Base-by-base conservation (phyloP, 2,329 filamentous ascomycete species). In the Diplocarpon mali region DNA sequence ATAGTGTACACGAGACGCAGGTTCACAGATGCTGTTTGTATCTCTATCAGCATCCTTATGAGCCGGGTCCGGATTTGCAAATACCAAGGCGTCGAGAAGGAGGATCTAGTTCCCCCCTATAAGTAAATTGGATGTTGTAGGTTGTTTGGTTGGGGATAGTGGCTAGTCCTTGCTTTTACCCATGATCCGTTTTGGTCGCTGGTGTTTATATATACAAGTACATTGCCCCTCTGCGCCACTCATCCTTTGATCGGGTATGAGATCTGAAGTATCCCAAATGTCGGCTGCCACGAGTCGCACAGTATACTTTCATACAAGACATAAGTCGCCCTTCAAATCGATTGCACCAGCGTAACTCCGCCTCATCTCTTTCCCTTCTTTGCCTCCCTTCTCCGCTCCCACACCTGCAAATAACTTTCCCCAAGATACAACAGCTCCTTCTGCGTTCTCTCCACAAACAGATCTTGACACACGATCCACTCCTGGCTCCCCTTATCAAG, bases 331-430 rank as follows among this genome's bases (percentile, higher is more conserved):
- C 11, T 12, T 9, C 11, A 10, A n/a, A 14, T 29, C 16, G 12
- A 40, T 38, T 13, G 14, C 28, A 16, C 35, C 29, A 35, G 17
- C 38, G 16, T 40, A 13, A 14, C 37, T 5, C 44, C 20, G 38
- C 47, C 13, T 14, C 36, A 39, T 49, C 30, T 52, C 11, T 38
- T 45, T 30, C 55, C 54, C 35, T 48, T 43, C 30, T 46, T 48
- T 12, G 24, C 42, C 35, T 56, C 53, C 36, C 76, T 81, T 65
- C 88, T 76, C 64, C 84, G 73, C 69, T 96, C 92, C 92, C 92
- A 96, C 36, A 98, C 78, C 75, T 96, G 93, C 47, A 96, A 67
- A 69, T 96, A 96, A 45, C 85, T 85, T 72, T 98, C 92, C 42
- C 90, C 87, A 0, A 93, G 83, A 60, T 95, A 94, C 53, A 98